phyloP scores from a whole-genome alignment of 2,329 filamentous ascomycete species.

The Calonectria ilicicola region DNA sequence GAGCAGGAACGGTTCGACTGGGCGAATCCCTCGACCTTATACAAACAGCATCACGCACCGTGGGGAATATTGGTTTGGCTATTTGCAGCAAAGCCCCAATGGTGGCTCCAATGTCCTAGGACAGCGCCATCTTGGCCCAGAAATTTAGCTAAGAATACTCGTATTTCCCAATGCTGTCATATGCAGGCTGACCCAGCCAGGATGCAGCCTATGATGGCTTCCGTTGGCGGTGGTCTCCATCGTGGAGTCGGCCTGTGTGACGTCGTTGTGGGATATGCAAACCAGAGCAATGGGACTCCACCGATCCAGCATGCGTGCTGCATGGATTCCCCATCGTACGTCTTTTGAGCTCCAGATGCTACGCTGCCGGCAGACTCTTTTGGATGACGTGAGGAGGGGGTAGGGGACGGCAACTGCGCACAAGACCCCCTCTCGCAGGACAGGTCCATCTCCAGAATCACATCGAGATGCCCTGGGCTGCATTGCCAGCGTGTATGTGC shows the following conservation, averaged over 20 bases:
- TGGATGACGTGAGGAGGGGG: background rate
- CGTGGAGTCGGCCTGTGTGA: background rate
- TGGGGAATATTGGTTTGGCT: background rate
- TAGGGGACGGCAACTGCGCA: background rate
- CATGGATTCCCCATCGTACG: background rate
- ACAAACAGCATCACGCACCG: background rate
- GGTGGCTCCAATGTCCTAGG: background rate
- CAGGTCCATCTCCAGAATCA: background rate
- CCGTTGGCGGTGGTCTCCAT: background rate
- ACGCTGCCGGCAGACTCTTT: background rate
- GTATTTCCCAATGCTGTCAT: constrained; percentile 10
- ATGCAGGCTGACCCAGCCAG: constrained; percentile 16
- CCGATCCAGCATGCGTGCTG: background rate
- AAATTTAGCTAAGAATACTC: background rate
- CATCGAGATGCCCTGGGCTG: background rate
- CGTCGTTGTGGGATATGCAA: constrained; percentile 8
- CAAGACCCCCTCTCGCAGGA: background rate
- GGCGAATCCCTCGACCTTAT: background rate
- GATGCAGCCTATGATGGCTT: background rate
- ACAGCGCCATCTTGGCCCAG: background rate
- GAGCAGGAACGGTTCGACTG: background rate
- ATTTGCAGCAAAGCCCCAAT: background rate
- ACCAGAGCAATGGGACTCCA: background rate
- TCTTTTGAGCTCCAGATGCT: background rate
- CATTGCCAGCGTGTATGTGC: background rate